Base-by-base conservation (phyloP, 352 stramenopile species). In the Thraustochytrium sp. region DNA sequence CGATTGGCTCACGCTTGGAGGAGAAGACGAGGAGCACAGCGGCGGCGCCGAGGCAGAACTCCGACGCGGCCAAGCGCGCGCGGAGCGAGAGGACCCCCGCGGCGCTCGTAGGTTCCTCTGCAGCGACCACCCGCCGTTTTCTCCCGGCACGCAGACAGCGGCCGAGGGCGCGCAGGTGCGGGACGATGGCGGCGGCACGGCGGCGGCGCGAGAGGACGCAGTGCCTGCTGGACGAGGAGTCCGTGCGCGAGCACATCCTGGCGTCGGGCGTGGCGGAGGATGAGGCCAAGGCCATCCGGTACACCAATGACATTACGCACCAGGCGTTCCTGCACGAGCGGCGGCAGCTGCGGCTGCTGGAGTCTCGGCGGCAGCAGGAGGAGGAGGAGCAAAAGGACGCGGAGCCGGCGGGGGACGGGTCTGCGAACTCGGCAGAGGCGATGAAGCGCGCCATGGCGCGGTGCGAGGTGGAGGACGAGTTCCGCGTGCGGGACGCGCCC, bases 271-370 rank as follows among this genome's bases (percentile, higher is more conserved):
- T 65, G 16, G 38, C 64, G 18, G 68, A 80, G 8, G 68, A 46
- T 16, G 44, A 80, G 23, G n/a, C n/a, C n/a, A 80, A 80, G 68
- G 68, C 68, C 1, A 42, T 11, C 4, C 23, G 53, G 21, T 31
- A 80, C 26, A 42, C 68, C 21, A 38, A 44, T 13, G 26, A 9
- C 5, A 46, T 80, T 29, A 23, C 40, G 48, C 68, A 80, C 42
- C 68, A 31, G 8, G 68, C 46, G 68, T 80, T 80, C 34, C 31
- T 63, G 46, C 68, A 80, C 49, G 68, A 80, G 34, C 76, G 63
- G 23, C 34, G 31, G 8, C 31, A 80, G 42, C 34, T 80, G 18
- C 68, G 40, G 9, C 0, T 72, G 13, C 59, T 72, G 9, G 59
- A 72, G 1, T 21, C 59, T 31, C n/a, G 34, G 40, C 36, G 59